phyloP scores from a whole-genome alignment of 129 eudicot species.

The Artemisia tridentata region DNA sequence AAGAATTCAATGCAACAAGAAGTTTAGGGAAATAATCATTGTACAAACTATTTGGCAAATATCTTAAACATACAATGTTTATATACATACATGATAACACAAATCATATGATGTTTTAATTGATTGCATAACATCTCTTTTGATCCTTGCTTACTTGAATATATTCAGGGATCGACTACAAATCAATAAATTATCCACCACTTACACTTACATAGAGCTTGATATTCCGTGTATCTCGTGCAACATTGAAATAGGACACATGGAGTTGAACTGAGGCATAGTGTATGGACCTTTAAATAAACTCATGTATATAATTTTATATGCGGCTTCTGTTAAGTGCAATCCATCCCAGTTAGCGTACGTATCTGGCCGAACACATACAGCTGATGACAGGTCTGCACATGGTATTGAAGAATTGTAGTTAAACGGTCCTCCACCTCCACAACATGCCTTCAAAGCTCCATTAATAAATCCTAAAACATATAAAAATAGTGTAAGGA shows the following conservation, averaged over 20 bases:
- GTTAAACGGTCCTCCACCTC: slow-evolving; percentile 36
- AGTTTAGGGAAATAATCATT: too few species aligned
- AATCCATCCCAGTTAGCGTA: slow-evolving; percentile 38
- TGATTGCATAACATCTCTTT: neutral
- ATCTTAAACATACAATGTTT: neutral
- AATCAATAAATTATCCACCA: neutral
- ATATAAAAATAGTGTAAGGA: neutral
- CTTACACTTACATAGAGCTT: slow-evolving; percentile 16
- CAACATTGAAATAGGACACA: slow-evolving; percentile 13
- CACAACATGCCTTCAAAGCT: slow-evolving; percentile 36
- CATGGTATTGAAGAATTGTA: slow-evolving; percentile 19
- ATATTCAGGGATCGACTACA: neutral
- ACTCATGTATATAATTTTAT: slow-evolving; percentile 33
- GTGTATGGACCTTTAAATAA: slow-evolving; percentile 37
- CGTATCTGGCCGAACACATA: slow-evolving; percentile 23
- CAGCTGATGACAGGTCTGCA: slow-evolving; percentile 11
- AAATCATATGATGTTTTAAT: neutral
- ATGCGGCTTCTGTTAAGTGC: slow-evolving; percentile 33
- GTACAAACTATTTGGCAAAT: too few species aligned
- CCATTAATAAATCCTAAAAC: slow-evolving; percentile 23
- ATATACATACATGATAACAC: neutral
- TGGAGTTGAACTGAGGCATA: slow-evolving; percentile 16
- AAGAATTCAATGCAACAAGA: too few species aligned
- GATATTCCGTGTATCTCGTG: slow-evolving; percentile 1
- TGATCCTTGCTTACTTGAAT: neutral